phyloP scores from a whole-genome alignment of 768 basidiomycete species.

The Tylopilus intermedius region DNA sequence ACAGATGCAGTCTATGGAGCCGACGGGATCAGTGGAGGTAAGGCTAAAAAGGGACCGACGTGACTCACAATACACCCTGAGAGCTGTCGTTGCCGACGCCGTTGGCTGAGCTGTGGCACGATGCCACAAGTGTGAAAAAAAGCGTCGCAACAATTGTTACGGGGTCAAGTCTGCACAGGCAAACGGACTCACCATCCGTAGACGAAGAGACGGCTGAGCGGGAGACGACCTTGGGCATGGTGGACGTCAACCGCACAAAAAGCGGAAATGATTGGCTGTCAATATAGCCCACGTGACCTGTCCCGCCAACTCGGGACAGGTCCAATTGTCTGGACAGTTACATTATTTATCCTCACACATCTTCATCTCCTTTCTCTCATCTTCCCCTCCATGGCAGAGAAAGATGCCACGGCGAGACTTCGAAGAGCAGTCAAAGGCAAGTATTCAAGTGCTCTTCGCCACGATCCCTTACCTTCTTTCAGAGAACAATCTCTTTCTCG shows the following conservation, averaged over 20 bases:
- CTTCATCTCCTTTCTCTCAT: constrained; percentile 17
- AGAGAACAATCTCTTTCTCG: constrained; percentile 95
- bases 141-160: not conserved
- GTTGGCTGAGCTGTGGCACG: constrained; percentile 61
- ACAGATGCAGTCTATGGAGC: constrained; percentile 69
- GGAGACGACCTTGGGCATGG: constrained; percentile 91
- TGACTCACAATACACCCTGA: constrained; percentile 76
- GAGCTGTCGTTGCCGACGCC: constrained; percentile 68
- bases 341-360: constrained; percentile 16
- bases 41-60: constrained; percentile 7
- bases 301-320: constrained; percentile 9
- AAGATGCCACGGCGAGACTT: constrained; percentile 68
- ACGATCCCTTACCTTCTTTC: constrained; percentile 17
- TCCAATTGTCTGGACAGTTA: constrained; percentile 22
- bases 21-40: constrained; percentile 11
- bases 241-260: not conserved
- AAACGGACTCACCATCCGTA: constrained; percentile 57
- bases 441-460: constrained; percentile 3
- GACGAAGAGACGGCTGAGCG: constrained; percentile 86
- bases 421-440: constrained; percentile 77
- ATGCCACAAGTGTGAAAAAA: not conserved
- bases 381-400: constrained; percentile 65
- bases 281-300: constrained; percentile 26
- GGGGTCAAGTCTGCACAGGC: not conserved
- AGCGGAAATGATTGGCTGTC: constrained; percentile 1